Base-by-base conservation (phyloP, 2,329 filamentous ascomycete genomes). In the Dendrostoma leiphaemia region DNA sequence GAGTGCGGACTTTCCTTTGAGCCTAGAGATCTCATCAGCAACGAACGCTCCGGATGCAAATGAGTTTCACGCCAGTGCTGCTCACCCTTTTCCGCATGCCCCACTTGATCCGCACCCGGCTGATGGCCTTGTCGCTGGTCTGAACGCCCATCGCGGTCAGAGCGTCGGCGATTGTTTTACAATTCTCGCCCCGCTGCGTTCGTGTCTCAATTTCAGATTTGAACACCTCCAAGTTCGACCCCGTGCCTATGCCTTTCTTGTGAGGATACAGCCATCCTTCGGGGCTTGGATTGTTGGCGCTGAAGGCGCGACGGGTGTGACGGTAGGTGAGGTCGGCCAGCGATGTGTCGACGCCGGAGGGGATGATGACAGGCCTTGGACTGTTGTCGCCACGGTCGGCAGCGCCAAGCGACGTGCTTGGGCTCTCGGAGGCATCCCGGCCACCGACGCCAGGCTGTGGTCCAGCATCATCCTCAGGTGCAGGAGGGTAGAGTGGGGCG, bases 41-140 rank as follows among this genome's bases (percentile, higher is more conserved):
- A 41, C 8, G 6, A 15, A 3, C 15, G 2, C 6, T 6, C 10
- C 13, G 1, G 2, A 15, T 2, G 13, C 3, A 12, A 26, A 31
- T 10, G 3, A 23, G 3, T 4, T 31, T 4, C 1, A 2, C 10
- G 32, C 12, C 34, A 10, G 17, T 15, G 17, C 28, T 7, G 45
- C 53, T 28, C 34, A 60, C 60, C 32, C 60, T 45, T 41, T 62
- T 61, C 26, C 59, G 47, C 41, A 61, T 54, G 4, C 60, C 57
- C 60, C 59, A 62, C 31, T 50, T 49, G 31, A 62, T 56, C 7
- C 60, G 47, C 51, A 56, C 53, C 29, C 60, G 59, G n/a, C 59
- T 55, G 21, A 62, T 49, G 28, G 57, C 57, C 43, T 59, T 59
- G 43, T 55, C 54, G n/a, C 57, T 61, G 2, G 59, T 56, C 48